Evolutionary conservation across 345 rosid species (phyloP).

Genomic region (Eucalyptus cladocalyx): DNA sequence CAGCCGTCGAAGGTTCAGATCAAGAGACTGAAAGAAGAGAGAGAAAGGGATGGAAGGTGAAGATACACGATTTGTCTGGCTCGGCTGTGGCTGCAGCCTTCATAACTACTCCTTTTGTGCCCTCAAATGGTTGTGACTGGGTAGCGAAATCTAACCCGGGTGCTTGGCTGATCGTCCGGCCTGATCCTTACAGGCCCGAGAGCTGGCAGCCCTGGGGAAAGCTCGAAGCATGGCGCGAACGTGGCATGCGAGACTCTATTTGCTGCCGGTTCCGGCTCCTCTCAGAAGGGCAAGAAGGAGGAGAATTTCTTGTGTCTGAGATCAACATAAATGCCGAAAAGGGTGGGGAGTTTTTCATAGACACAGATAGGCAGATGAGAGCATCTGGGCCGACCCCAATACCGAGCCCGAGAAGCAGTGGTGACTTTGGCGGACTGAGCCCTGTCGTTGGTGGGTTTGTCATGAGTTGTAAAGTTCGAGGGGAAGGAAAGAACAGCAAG

Average conservation of each 20-base stretch:
- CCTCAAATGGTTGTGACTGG: conserved; percentile 95
- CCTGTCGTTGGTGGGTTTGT: conserved; percentile 62
- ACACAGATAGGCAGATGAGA: conserved; percentile 65
- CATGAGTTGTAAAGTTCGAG: conserved; percentile 88
- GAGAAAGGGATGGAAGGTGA: conserved; percentile 98
- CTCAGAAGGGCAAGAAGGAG: conserved; percentile 67
- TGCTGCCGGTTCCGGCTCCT: conserved; percentile 85
- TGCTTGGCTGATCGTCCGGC: conserved; percentile 87
- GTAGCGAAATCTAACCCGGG: conserved; percentile 96
- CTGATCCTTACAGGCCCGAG: conserved; percentile 68
- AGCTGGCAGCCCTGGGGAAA: conserved; percentile 99
- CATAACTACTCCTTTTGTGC: conserved; percentile 97
- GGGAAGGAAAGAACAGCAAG: conserved; percentile 85
- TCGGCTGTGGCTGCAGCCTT: conserved; percentile 95
- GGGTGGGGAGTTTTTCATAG: conserved; percentile 87
- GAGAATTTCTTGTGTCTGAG: conserved; percentile 79
- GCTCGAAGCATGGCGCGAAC: conserved; percentile 96
- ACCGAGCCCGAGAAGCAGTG: conserved; percentile 92
- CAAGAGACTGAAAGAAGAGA: conserved; percentile 71
- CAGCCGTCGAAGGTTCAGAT: conserved; percentile 34
- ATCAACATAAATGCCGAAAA: conserved; percentile 73
- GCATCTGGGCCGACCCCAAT: conserved; percentile 43
- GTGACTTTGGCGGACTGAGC: conserved; percentile 67
- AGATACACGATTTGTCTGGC: conserved; percentile 94
- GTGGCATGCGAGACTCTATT: conserved; percentile 75